phyloP scores from a whole-genome alignment of 495 filamentous ascomycete genomes.

The Talaromyces trachyspermus region DNA sequence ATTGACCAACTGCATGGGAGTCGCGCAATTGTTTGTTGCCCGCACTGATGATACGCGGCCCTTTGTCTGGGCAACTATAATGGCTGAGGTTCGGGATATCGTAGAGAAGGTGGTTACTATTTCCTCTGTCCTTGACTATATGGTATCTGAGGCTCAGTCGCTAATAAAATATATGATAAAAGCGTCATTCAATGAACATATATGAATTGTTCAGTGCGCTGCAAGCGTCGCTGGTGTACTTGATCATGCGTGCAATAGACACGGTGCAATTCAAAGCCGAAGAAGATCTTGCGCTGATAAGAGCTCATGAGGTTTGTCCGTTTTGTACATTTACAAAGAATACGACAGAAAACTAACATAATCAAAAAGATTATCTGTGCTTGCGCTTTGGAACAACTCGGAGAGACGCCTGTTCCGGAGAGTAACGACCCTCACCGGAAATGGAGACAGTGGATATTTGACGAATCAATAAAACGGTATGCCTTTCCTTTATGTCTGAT shows the following conservation, averaged over 20 bases:
- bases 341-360: background rate
- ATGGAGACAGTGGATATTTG: slow-evolving; percentile 10
- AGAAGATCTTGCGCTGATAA: slow-evolving; percentile 1
- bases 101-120: background rate
- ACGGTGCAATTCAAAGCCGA: background rate
- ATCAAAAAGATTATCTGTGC: background rate
- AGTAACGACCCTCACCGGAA: background rate
- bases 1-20: slow-evolving; percentile 6
- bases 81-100: background rate
- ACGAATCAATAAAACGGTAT: slow-evolving; percentile 4
- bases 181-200: background rate
- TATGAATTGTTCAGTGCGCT: slow-evolving; percentile 4
- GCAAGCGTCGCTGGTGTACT: slow-evolving; percentile 5
- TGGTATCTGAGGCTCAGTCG: background rate
- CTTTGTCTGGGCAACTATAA: slow-evolving; percentile 4
- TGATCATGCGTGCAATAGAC: slow-evolving; percentile 8
- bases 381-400: background rate
- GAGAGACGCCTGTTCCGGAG: background rate
- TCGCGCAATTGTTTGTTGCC: slow-evolving; percentile 4
- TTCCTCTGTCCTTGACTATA: background rate
- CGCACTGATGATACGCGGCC: slow-evolving; percentile 1
- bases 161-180: background rate
- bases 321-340: background rate
- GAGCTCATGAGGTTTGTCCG: slow-evolving; percentile 1
- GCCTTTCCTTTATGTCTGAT: background rate